These are phyloP conservation scores for Dendrobium chrysotoxum DNA, from an alignment of 106 monocot species.

Conservation along the genomic window DNA sequence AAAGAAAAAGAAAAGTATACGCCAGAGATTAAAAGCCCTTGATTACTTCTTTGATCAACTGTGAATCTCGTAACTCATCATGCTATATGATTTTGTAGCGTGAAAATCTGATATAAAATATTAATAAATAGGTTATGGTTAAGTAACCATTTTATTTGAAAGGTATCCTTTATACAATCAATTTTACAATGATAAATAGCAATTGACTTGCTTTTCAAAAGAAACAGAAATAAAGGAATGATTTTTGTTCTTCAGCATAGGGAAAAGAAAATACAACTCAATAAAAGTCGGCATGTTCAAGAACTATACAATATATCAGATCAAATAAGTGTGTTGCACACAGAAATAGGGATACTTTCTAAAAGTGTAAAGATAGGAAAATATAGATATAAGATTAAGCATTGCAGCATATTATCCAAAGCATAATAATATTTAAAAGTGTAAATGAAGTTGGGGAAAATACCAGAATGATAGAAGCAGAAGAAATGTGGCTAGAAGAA, in stretches of 20 bases:
- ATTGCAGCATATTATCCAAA: background rate
- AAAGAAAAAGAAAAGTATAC: too few relatives aligned
- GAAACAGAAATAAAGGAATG: background rate
- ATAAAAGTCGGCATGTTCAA: background rate
- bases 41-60: too few relatives aligned
- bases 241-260: background rate
- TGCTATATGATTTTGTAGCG: background rate
- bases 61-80: background rate
- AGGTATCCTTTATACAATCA: background rate
- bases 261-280: background rate
- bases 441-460: conserved; percentile 5
- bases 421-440: background rate
- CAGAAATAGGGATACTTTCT: background rate
- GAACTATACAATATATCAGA: background rate
- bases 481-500: conserved; percentile 87
- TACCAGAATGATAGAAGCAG: conserved; percentile 96
- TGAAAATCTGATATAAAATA: background rate
- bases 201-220: background rate
- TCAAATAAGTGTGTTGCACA: background rate
- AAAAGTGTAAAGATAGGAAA: background rate
- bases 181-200: background rate
- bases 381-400: background rate
- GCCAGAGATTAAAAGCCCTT: too few relatives aligned
- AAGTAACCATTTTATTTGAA: background rate
- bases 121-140: background rate